Evolutionary conservation across 1,284 basidiomycete genomes (phyloP), one percentile per base, ranked within the genome.

Genomic region (Sporisorium scitamineum): DNA sequence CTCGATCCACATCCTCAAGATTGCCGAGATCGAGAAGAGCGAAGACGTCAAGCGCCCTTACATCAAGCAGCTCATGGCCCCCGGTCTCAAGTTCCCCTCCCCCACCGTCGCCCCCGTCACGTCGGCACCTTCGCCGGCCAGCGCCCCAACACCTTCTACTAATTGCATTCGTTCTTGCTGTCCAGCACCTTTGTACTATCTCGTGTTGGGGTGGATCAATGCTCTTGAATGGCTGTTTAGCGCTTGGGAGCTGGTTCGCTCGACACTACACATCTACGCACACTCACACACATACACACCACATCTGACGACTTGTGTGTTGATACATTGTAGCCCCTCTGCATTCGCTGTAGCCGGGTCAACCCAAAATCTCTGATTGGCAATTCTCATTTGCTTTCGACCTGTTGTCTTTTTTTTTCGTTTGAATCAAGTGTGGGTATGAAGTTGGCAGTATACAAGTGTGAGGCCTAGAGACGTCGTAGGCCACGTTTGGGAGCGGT

Each of bases 1-100:
- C 88, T 97, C 94, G 61, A 96, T 99, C 88, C 95, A 97, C 88
- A 94, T 96, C 85, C 91, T 96, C 86, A 94, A 94, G 83, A 94
- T 96, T 47, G 92, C 94, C 65, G 94, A 95, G 89, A 90, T 98
- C 83, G 91, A 93, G 88, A 98, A 98, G 90, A 88, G 89, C 56
- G 92, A 91, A 31, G 96, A 99, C 86, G 87, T 99, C 80, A 95
- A 95, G 88, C 85, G 86, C 55, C 83, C 87, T 37, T 97, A 97
- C 90, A 95, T 97, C 90, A 97, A 93, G 89, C 97, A 99, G 88
- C 91, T 99, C 85, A 88, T 97, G 83, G 88, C 88, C 59, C 94
- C 94, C 78, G 89, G 90, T 81, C 92, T 99, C 89, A 95, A 92
- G 88, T 99, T 99, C 95, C 96, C 97, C 92, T 99, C 61, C 94